Conservation (phyloP, 2,329 filamentous ascomycete genomes). For the Calycina marina region DNA sequence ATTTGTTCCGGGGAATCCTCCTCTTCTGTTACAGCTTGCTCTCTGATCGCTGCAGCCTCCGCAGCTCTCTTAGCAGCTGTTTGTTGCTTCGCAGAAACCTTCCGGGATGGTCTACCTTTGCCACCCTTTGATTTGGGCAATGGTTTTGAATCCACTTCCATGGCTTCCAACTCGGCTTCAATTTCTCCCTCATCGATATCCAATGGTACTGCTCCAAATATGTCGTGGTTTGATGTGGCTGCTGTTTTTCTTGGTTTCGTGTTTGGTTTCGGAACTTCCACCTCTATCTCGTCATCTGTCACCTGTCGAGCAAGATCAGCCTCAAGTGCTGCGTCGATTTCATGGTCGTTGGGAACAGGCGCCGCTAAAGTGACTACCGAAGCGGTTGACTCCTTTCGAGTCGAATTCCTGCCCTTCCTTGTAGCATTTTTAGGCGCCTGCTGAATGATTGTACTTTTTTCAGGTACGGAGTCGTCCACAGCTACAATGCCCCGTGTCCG, state of each 20-base stretch:
- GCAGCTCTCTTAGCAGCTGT: conserved; percentile 16
- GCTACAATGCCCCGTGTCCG: conserved; percentile 29
- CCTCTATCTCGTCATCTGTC: conserved; percentile 34
- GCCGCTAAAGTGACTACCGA: conserved; percentile 27
- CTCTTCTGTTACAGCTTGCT: conserved; percentile 2
- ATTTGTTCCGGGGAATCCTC: conserved; percentile 13
- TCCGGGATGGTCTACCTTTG: conserved; percentile 19
- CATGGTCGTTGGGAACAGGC: conserved; percentile 40
- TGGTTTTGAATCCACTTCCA: conserved; percentile 17
- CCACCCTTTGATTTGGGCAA: conserved; percentile 17
- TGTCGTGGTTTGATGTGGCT: conserved; percentile 12
- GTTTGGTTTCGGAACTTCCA: conserved; percentile 6
- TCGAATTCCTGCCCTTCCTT: conserved; percentile 26
- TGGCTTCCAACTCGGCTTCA: conserved; percentile 19
- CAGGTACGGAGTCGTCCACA: conserved; percentile 31
- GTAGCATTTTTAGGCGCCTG: conserved; percentile 19
- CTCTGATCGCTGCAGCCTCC: conserved; percentile 11
- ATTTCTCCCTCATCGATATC: conserved; percentile 19
- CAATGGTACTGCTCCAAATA: conserved; percentile 13
- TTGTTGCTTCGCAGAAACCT: conserved; percentile 20
- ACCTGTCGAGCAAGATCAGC: conserved; percentile 45
- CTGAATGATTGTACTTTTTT: conserved; percentile 26
- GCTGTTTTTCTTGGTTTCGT: conserved; percentile 8
- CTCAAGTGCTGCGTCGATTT: conserved; percentile 51
- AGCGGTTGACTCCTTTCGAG: conserved; percentile 34